These are phyloP conservation scores for Hansenula sp. DNA, from an alignment of 1,139 yeast species.

Conservation along the genomic window DNA sequence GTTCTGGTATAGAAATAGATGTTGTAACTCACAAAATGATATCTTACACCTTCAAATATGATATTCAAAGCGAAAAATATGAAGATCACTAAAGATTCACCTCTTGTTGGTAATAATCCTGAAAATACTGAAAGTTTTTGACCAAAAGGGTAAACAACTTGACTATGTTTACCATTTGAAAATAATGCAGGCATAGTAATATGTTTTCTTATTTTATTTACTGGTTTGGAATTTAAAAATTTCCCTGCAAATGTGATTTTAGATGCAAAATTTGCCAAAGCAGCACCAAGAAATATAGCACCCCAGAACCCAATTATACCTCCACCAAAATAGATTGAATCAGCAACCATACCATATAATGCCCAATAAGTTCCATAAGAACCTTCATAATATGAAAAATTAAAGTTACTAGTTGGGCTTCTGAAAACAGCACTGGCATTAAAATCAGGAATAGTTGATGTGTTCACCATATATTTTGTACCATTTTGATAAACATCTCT, in stretches of 20 bases:
- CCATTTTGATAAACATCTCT: constrained; percentile 35
- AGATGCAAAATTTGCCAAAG: constrained; percentile 29
- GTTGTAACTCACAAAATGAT: constrained; percentile 32
- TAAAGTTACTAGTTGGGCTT: constrained; percentile 23
- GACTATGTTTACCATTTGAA: neutral
- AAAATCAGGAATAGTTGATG: constrained; percentile 23
- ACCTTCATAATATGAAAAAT: constrained; percentile 24
- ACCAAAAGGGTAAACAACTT: no score
- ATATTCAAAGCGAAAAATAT: constrained; percentile 43
- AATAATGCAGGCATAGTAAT: constrained; percentile 2
- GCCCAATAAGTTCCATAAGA: constrained; percentile 29
- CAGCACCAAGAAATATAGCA: constrained; percentile 34
- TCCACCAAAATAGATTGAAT: constrained; percentile 40
- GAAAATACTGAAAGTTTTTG: no score
- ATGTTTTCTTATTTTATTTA: constrained; percentile 1
- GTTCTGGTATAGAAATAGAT: constrained; percentile 20
- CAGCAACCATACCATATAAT: constrained; percentile 31
- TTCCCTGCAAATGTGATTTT: constrained; percentile 2
- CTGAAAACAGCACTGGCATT: constrained; percentile 20
- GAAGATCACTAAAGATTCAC: constrained; percentile 47
- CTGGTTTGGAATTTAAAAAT: neutral
- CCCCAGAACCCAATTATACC: constrained; percentile 44
- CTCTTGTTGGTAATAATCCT: constrained; percentile 53
- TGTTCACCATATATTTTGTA: constrained; percentile 25
- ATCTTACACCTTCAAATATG: constrained; percentile 37